These are phyloP conservation scores for Epichloe coenophiala DNA, from an alignment of 2,329 filamentous ascomycete species.

Conservation along the genomic window DNA sequence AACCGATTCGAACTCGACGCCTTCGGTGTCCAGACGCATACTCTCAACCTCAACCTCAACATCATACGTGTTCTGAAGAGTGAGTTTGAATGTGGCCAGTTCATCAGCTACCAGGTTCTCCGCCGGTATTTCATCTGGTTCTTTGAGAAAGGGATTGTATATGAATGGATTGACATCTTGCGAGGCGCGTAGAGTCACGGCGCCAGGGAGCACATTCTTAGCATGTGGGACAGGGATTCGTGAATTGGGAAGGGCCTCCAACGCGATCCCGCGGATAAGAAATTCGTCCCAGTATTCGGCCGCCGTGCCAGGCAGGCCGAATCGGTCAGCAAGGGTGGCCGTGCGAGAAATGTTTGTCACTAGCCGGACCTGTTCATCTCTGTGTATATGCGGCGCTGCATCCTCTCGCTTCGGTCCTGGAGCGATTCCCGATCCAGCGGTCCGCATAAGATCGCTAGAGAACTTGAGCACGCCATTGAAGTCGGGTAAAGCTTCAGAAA, in stretches of 20 bases:
- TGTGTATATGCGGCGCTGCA: constrained; percentile 54
- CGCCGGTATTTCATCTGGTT: constrained; percentile 41
- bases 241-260: constrained; percentile 48
- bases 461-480: constrained; percentile 81
- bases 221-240: constrained; percentile 54
- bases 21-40: constrained; percentile 60
- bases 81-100: constrained; percentile 62
- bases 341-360: constrained; percentile 77
- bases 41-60: constrained; percentile 83
- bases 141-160: constrained; percentile 82
- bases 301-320: constrained; percentile 56
- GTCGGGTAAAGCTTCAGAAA: constrained; percentile 87
- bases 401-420: constrained; percentile 56
- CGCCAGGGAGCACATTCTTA: constrained; percentile 38
- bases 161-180: constrained; percentile 74
- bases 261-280: constrained; percentile 61
- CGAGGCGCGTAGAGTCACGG: constrained; percentile 35
- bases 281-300: constrained; percentile 98
- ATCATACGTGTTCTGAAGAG: constrained; percentile 87
- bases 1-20: constrained; percentile 55
- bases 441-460: constrained; percentile 70
- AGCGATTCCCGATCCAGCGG: constrained; percentile 67
- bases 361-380: constrained; percentile 78
- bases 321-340: constrained; percentile 57
- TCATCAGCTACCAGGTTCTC: constrained; percentile 72